Conservation (phyloP, 768 basidiomycete genomes). For the Sarcodon aspratus region DNA sequence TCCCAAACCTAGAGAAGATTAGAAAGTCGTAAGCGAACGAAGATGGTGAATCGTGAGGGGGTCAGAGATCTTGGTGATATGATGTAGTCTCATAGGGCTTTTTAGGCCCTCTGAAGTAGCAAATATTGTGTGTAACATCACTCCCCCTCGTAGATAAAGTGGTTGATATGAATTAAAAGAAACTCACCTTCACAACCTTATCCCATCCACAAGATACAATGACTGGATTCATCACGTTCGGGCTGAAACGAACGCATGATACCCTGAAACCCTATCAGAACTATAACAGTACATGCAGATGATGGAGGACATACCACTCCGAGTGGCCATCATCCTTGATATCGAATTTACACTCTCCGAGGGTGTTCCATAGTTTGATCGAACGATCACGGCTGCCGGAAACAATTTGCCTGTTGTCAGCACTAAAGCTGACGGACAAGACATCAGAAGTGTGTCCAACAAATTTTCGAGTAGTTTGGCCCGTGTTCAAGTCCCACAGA, state of each 20-base stretch:
- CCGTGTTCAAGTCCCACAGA: slow-evolving; percentile 99
- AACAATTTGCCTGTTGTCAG: slow-evolving; percentile 99
- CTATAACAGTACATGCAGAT: not conserved
- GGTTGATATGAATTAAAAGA: not conserved
- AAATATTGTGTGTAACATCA: slow-evolving; percentile 19
- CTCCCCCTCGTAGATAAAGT: slow-evolving; percentile 16
- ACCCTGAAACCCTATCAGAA: slow-evolving; percentile 45
- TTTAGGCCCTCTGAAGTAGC: slow-evolving; percentile 21
- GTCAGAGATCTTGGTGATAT: slow-evolving; percentile 24
- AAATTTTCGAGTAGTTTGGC: slow-evolving; percentile 90
- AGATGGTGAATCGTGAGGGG: slow-evolving; percentile 1
- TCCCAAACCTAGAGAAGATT: slow-evolving; percentile 80
- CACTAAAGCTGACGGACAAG: slow-evolving; percentile 97
- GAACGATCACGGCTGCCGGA: slow-evolving; percentile 93
- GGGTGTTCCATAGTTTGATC: slow-evolving; percentile 99
- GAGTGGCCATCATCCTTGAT: slow-evolving; percentile 98
- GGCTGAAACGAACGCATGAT: slow-evolving; percentile 98
- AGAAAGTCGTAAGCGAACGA: not conserved
- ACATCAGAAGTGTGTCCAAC: slow-evolving; percentile 98
- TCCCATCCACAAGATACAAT: slow-evolving; percentile 99
- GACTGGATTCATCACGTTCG: slow-evolving; percentile 93
- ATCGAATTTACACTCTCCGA: slow-evolving; percentile 99
- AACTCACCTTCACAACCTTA: slow-evolving; percentile 95
- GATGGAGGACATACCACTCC: slow-evolving; percentile 59
- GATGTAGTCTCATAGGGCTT: slow-evolving; percentile 21